Base-by-base conservation (phyloP, 2,329 filamentous ascomycete species). In the Coniochaeta prunicola region DNA sequence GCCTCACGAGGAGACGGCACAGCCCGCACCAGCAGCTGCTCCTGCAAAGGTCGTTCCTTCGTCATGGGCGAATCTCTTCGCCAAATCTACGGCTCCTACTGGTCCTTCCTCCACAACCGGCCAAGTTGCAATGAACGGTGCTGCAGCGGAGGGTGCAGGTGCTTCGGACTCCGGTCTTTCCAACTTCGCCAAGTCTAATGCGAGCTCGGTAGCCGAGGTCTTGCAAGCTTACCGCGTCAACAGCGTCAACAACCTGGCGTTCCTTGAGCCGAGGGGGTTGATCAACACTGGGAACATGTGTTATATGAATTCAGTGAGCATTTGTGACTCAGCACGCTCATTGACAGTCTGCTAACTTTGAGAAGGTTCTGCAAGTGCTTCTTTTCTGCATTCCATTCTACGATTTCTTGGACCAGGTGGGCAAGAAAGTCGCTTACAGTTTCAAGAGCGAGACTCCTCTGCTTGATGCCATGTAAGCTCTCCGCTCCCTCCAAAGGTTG, bases 211-310 rank as follows among this genome's bases (percentile, higher is more conserved):
- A 57, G 87, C 85, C 3, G 90, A 97, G 65, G 90, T 90, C 36
- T 80, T 99, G 57, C 82, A 82, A 56, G 83, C 84, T 30, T 94
- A 92, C 71, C 83, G 82, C 57, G 85, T 92, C 26, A 81, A 84
- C 59, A 78, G 80, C 38, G 80, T 81, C 38, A 77, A 83, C 33
- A 90, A 88, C 67, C 78, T 93, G 64, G 80, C 89, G 19, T 97
- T 97, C 69, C 81, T 99, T 56, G 91, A 97, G 74, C 94, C 94
- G 56, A 85, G 93, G 64, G 94, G 94, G 55, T 82, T 99, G 69
- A 90, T 96, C 65, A 99, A 99, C 75, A 96, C 93, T 42, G 94
- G 94, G 56, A 97, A 99, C 71, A 96, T 97, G 90, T 99, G 94
- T 75, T 99, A 99, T 76, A 97, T 99, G 94, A 99, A 97, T 78